Conservation (phyloP, 257 asterid genomes). For the Nicotiana obtusifolia region DNA sequence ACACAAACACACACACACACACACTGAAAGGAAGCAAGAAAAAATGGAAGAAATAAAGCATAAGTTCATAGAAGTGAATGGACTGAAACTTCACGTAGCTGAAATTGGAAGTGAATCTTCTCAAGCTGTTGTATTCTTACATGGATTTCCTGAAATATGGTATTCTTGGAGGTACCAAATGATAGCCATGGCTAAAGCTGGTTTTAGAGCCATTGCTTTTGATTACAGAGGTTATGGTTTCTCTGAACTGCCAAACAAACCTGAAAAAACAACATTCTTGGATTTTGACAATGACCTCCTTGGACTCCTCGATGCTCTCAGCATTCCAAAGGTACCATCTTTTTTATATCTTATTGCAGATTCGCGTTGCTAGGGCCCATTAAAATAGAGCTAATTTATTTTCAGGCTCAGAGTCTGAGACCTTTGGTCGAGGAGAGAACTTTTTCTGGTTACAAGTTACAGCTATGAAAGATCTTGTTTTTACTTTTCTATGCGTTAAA, state of each 20-base stretch:
- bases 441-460: no score
- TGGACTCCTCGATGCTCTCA: constrained; percentile 41
- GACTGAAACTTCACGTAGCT: constrained; percentile 43
- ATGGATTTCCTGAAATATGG: constrained; percentile 51
- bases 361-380: no score
- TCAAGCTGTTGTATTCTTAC: constrained; percentile 35
- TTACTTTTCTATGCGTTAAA: no score
- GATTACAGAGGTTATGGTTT: constrained; percentile 59
- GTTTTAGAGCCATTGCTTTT: constrained; percentile 43
- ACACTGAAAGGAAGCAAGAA: no score
- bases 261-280: constrained; percentile 30
- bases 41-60: constrained; percentile 35
- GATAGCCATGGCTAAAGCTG: constrained; percentile 33
- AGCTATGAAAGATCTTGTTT: no score
- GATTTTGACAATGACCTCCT: constrained; percentile 39
- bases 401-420: no score
- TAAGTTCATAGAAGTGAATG: constrained; percentile 27
- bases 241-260: constrained; percentile 39
- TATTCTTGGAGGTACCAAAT: constrained; percentile 49
- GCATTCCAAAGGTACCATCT: constrained; percentile 16
- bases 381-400: no score
- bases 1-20: no score
- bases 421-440: no score
- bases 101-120: constrained; percentile 31
- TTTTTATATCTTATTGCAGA: neutral